These are phyloP conservation scores for Cynanchum wilfordii DNA, from an alignment of 257 asterid species.

Conservation along the genomic window DNA sequence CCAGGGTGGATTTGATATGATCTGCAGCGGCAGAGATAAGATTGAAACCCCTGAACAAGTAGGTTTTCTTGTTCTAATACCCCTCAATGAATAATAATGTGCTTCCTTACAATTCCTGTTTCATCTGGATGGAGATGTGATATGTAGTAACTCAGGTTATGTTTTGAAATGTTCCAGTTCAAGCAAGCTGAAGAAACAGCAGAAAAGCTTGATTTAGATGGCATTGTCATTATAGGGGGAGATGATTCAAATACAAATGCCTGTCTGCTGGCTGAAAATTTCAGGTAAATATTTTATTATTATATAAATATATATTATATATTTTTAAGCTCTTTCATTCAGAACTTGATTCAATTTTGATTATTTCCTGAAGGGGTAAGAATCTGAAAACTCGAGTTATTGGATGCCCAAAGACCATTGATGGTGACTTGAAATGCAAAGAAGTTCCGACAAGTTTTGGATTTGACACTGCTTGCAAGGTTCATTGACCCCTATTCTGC, in stretches of 20 bases:
- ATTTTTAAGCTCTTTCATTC: neutral
- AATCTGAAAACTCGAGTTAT: conserved; percentile 84
- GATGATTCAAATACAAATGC: conserved; percentile 96
- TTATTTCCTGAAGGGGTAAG: conserved; percentile 48
- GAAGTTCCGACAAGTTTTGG: conserved; percentile 98
- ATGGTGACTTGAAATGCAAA: conserved; percentile 89
- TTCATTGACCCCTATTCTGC: conserved; percentile 9
- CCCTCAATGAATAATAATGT: neutral
- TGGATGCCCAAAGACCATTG: conserved; percentile 99
- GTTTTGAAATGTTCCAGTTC: conserved; percentile 46
- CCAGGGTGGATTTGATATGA: conserved; percentile 99
- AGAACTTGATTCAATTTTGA: neutral
- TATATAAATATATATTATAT: too few species aligned
- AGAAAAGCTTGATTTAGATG: conserved; percentile 86
- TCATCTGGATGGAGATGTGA: neutral
- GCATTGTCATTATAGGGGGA: conserved; percentile 93
- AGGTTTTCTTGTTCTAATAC: conserved; percentile 5
- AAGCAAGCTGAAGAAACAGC: conserved; percentile 93
- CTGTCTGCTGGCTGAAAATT: conserved; percentile 90
- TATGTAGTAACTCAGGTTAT: conserved; percentile 4
- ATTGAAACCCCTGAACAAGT: conserved; percentile 99
- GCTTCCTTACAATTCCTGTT: neutral
- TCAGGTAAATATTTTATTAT: conserved; percentile 31
- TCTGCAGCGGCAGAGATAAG: conserved; percentile 98
- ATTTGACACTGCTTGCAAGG: conserved; percentile 99